These are phyloP conservation scores for Polysphondylium violaceum DNA, from an alignment of 78 protist species.

Conservation along the genomic window DNA sequence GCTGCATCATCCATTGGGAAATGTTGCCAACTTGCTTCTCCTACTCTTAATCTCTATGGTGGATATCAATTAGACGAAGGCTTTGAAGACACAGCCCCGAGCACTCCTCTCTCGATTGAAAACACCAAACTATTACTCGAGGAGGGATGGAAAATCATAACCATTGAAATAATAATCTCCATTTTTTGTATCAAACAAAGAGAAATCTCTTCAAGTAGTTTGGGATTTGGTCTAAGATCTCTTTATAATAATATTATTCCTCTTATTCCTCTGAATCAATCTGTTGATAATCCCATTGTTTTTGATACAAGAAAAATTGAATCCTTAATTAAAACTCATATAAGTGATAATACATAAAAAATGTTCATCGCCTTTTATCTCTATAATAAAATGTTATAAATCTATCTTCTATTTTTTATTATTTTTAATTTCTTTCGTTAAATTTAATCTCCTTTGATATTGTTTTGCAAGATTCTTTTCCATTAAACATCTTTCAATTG, in stretches of 20 bases:
- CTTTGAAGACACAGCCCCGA: conserved; percentile 6
- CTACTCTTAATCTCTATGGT: not conserved
- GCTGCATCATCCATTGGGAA: not conserved
- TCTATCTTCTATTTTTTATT: not conserved
- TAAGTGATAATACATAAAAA: conserved; percentile 8
- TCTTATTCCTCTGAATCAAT: conserved; percentile 1
- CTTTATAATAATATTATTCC: not conserved
- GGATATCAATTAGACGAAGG: conserved; percentile 22
- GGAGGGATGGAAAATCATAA: conserved; percentile 37
- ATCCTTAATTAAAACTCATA: not conserved
- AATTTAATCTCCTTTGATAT: conserved; percentile 3
- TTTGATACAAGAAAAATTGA: conserved; percentile 32
- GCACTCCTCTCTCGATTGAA: conserved; percentile 22
- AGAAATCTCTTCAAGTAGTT: not conserved
- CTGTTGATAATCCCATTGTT: not conserved
- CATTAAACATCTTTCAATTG: conserved; percentile 36
- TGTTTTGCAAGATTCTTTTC: conserved; percentile 49
- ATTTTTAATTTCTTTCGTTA: conserved; percentile 26
- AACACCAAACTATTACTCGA: conserved; percentile 13
- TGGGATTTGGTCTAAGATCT: conserved; percentile 40
- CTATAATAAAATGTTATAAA: not conserved
- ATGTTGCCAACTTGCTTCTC: not conserved
- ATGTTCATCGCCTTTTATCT: not conserved
- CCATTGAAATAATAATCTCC: conserved; percentile 28
- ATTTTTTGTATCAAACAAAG: conserved; percentile 10